Percentiles rank a stretch among this genome's conserved stretches.
phyloP scores from a whole-genome alignment of 1,284 basidiomycete genomes.

The Malassezia slooffiae region DNA sequence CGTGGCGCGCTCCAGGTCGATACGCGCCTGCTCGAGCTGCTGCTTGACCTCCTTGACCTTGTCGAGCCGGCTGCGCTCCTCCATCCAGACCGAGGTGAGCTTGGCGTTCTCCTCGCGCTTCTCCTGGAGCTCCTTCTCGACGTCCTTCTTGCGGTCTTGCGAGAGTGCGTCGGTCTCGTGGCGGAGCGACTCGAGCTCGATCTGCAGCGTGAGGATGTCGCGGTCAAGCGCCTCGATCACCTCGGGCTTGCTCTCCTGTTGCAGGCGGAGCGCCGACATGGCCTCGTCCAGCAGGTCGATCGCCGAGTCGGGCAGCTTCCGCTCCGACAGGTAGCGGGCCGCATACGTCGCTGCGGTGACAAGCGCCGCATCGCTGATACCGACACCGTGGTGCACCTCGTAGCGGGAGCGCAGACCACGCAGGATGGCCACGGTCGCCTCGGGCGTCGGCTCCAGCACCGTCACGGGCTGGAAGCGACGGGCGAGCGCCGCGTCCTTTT shows the following conservation, averaged over 20 bases:
- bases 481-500: slow-evolving; percentile 72
- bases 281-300: slow-evolving; percentile 37
- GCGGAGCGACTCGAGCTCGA: slow-evolving; percentile 78
- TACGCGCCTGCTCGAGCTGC: slow-evolving; percentile 68
- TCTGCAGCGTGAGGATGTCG: slow-evolving; percentile 67
- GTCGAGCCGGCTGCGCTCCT: slow-evolving; percentile 65
- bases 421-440: slow-evolving; percentile 81
- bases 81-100: slow-evolving; percentile 62
- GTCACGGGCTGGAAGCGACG: slow-evolving; percentile 78
- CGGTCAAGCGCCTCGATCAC: slow-evolving; percentile 71
- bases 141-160: slow-evolving; percentile 58
- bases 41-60: slow-evolving; percentile 67
- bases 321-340: slow-evolving; percentile 65
- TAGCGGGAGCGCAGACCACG: slow-evolving; percentile 72
- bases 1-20: slow-evolving; percentile 76
- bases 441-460: slow-evolving; percentile 76
- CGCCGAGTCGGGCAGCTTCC: slow-evolving; percentile 31
- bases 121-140: slow-evolving; percentile 50
- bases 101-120: slow-evolving; percentile 35
- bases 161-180: slow-evolving; percentile 77
- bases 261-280: slow-evolving; percentile 66
- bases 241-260: slow-evolving; percentile 81
- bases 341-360: slow-evolving; percentile 82
- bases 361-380: slow-evolving; percentile 75
- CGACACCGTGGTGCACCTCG: slow-evolving; percentile 52